Percentiles rank a stretch among this genome's conserved stretches.
Conservation (phyloP, 2,329 filamentous ascomycete genomes). For the Botryotinia convoluta region DNA sequence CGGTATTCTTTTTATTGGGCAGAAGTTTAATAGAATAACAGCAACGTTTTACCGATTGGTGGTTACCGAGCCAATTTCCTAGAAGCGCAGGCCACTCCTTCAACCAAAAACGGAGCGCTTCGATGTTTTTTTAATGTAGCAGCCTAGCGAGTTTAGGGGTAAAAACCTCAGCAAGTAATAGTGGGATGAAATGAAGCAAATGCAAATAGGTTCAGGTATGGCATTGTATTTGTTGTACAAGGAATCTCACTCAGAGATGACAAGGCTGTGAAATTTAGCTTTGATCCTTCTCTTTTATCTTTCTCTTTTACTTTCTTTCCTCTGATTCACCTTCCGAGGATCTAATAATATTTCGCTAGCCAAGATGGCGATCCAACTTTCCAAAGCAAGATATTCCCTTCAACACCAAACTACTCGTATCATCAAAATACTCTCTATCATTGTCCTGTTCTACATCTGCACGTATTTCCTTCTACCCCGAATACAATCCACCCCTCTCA, state of each 20-base stretch:
- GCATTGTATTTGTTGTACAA: neutral
- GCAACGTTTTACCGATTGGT: neutral
- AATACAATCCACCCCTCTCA: neutral
- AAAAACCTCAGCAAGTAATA: neutral
- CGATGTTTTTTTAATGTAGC: too few relatives aligned
- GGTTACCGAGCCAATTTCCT: neutral
- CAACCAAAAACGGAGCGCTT: neutral
- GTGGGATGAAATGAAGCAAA: neutral
- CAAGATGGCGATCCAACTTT: constrained; percentile 4
- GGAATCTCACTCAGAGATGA: neutral
- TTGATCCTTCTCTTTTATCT: neutral
- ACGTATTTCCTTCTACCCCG: constrained; percentile 8
- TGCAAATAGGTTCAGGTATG: neutral
- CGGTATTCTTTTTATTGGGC: neutral
- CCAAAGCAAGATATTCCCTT: constrained; percentile 1
- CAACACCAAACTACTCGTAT: constrained; percentile 5
- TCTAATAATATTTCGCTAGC: neutral
- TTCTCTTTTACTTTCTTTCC: neutral
- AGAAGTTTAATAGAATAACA: neutral
- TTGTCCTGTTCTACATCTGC: neutral
- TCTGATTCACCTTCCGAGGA: neutral
- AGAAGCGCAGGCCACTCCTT: neutral
- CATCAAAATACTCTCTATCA: neutral
- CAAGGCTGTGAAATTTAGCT: neutral
- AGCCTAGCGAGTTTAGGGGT: neutral